Evolutionary conservation across 1,284 basidiomycete genomes (phyloP), one percentile per base, ranked within the genome.

Genomic region (Rhodotorula sp.): DNA sequence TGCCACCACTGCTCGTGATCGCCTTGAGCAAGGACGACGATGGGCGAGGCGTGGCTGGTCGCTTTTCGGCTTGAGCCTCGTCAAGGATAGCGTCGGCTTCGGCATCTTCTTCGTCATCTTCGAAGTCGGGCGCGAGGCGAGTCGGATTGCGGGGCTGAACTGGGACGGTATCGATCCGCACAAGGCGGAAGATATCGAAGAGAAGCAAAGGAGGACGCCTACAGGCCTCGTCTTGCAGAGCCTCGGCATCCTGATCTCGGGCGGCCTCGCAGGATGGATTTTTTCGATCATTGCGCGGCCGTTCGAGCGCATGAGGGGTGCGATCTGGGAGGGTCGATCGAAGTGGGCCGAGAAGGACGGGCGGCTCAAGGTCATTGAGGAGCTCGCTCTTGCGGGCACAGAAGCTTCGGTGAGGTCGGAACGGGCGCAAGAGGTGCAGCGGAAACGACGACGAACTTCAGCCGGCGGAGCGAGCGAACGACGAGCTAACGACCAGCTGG

Each of bases 21-120:
- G 70, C 19, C 66, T 77, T 36, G 73, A 76, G 48, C 61, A 66
- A 27, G 70, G 62, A 0, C 60, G 71, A 4, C 66, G 72, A 11
- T 75, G 72, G 75, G 78, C 75, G 32, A 72, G 61, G 36, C 74
- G 68, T 36, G 74, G 78, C 13, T 80, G 79, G 79, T 75, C 75
- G 2, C 78, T 80, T 4, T 73, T 81, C 62, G 59, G 72, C 3
- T 75, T 82, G 55, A 78, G 76, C 13, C 68, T 82, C 29, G 71
- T 76, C 22, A 77, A 81, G 49, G 81, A 82, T 68, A 74, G 75
- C 10, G 69, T 81, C 30, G 79, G 64, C 20, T 78, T 77, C 47
- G 74, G 79, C 19, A 67, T 70, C 48, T 82, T 82, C 76, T 82
- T 82, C 62, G 72, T 79, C 58, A 72, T 79, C 55, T 82, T 82